These are phyloP conservation scores for Solanum bulbocastanum DNA, from an alignment of 257 asterid genomes.

Conservation along the genomic window DNA sequence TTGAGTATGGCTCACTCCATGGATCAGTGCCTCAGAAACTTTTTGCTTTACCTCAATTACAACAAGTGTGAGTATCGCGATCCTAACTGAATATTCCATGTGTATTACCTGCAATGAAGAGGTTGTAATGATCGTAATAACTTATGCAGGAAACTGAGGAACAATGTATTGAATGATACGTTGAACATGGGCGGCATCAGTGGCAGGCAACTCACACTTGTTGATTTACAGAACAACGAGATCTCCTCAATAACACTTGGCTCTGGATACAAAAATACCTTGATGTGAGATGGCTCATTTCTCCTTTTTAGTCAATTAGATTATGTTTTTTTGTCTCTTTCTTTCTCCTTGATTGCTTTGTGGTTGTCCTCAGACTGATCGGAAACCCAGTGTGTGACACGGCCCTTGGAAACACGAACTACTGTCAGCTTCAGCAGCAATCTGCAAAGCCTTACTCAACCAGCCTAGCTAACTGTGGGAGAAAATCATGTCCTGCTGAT, in stretches of 20 bases:
- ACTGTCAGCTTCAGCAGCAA: conserved; percentile 74
- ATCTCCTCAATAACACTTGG: conserved; percentile 71
- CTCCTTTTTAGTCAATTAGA: not conserved
- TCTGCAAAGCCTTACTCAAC: conserved; percentile 69
- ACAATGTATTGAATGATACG: conserved; percentile 64
- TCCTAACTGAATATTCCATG: not conserved
- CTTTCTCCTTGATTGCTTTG: not conserved
- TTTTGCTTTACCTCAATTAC: conserved; percentile 69
- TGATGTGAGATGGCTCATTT: conserved; percentile 42
- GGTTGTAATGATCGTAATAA: not conserved
- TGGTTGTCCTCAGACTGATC: conserved; percentile 45
- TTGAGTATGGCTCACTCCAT: conserved; percentile 69
- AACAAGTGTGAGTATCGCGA: conserved; percentile 72
- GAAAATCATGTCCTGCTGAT: conserved; percentile 49
- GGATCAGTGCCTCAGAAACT: conserved; percentile 63
- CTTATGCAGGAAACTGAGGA: conserved; percentile 63
- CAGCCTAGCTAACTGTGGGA: conserved; percentile 79
- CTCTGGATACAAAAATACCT: conserved; percentile 60
- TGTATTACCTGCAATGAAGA: not conserved
- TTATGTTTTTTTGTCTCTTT: not conserved
- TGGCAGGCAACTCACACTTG: conserved; percentile 57
- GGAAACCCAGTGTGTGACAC: conserved; percentile 86
- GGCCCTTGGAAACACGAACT: conserved; percentile 53
- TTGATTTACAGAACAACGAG: conserved; percentile 72
- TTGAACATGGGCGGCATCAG: conserved; percentile 59